These are phyloP conservation scores for Candida sanyiensis DNA, from an alignment of 805 yeast species.

Conservation along the genomic window DNA sequence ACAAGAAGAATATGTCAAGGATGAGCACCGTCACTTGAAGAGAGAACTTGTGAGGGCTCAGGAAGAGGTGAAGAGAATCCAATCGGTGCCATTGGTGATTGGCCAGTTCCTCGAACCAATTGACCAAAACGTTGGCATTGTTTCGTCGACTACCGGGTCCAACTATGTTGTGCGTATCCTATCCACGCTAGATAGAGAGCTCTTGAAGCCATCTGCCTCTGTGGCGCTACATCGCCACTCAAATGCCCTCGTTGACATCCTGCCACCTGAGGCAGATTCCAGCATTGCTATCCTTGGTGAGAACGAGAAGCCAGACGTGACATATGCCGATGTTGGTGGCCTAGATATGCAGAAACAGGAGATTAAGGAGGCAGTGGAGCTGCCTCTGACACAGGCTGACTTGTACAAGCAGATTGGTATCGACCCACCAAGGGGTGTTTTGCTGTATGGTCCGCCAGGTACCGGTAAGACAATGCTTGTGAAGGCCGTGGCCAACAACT, in stretches of 20 bases:
- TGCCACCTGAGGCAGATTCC: conserved; percentile 98
- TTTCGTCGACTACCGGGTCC: conserved; percentile 95
- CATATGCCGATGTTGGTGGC: conserved; percentile 98
- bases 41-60: conserved; percentile 94
- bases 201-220: conserved; percentile 88
- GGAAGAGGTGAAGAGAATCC: conserved; percentile 96
- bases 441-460: conserved; percentile 99
- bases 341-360: conserved; percentile 99
- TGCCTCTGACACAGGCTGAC: conserved; percentile 94
- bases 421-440: conserved; percentile 97
- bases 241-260: conserved; percentile 91
- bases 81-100: conserved; percentile 94
- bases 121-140: conserved; percentile 94
- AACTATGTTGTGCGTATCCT: conserved; percentile 93
- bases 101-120: conserved; percentile 98
- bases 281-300: conserved; percentile 92
- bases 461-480: conserved; percentile 99
- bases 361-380: conserved; percentile 96
- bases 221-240: conserved; percentile 98
- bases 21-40: conserved; percentile 94
- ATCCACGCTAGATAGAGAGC: conserved; percentile 90
- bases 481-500: conserved; percentile 95
- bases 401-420: conserved; percentile 96
- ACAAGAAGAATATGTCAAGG: conserved; percentile 96
- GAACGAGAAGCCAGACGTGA: conserved; percentile 85